These are phyloP conservation scores for Lactarius sanguifluus DNA, from an alignment of 768 basidiomycete species.

Conservation along the genomic window DNA sequence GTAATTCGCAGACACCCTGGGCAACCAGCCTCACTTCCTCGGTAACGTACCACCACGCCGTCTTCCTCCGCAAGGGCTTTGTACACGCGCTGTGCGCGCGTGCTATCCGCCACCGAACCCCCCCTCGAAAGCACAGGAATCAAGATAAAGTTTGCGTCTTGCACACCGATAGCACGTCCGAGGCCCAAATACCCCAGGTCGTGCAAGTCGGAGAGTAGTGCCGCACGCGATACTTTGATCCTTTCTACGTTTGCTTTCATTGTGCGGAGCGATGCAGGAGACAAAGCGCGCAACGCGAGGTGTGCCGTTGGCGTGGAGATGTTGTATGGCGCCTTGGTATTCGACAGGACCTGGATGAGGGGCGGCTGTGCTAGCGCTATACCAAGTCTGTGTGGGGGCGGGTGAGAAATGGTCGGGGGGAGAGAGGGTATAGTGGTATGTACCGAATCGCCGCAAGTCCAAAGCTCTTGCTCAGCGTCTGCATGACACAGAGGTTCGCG, in stretches of 20 bases:
- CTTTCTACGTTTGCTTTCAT: slow-evolving; percentile 68
- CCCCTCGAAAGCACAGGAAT: slow-evolving; percentile 64
- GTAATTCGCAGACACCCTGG: slow-evolving; percentile 86
- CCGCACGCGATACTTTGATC: slow-evolving; percentile 57
- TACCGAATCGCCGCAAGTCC: slow-evolving; percentile 94
- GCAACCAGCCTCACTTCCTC: slow-evolving; percentile 86
- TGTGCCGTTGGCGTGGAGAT: slow-evolving; percentile 87
- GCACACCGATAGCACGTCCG: slow-evolving; percentile 71
- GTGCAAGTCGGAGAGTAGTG: slow-evolving; percentile 52
- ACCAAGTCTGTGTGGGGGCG: slow-evolving; percentile 62
- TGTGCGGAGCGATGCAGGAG: slow-evolving; percentile 53
- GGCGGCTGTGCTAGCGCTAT: slow-evolving; percentile 88
- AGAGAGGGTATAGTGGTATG: slow-evolving; percentile 31
- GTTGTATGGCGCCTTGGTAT: slow-evolving; percentile 98
- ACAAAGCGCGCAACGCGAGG: slow-evolving; percentile 77
- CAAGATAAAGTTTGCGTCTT: slow-evolving; percentile 89
- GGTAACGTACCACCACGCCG: slow-evolving; percentile 87
- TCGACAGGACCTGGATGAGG: slow-evolving; percentile 85
- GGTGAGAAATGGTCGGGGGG: neutral
- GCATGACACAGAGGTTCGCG: slow-evolving; percentile 90
- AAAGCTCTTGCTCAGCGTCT: slow-evolving; percentile 95
- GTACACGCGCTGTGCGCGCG: slow-evolving; percentile 65
- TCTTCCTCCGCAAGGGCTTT: slow-evolving; percentile 78
- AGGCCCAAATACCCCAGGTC: slow-evolving; percentile 52
- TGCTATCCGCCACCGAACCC: slow-evolving; percentile 52